These are phyloP conservation scores for Ophiostoma triangulosporum DNA, from an alignment of 2,329 filamentous ascomycete genomes.

Conservation along the genomic window DNA sequence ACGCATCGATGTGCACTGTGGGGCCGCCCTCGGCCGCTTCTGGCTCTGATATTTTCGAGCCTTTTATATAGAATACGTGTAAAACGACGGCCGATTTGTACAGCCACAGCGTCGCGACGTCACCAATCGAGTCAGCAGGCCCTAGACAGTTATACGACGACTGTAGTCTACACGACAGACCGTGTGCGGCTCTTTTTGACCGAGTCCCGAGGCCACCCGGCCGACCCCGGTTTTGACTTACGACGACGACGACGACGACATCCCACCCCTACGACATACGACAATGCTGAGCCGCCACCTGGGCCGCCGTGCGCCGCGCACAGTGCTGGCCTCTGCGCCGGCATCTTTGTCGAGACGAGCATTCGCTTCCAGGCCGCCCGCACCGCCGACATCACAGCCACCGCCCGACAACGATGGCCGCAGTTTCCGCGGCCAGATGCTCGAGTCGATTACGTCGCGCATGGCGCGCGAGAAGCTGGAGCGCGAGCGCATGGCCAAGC, in stretches of 20 bases:
- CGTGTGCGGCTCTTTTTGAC: not conserved
- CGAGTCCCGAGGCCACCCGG: not conserved
- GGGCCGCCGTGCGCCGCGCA: slow-evolving; percentile 4
- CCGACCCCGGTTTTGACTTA: not conserved
- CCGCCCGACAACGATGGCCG: slow-evolving; percentile 11
- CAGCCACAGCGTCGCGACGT: not conserved
- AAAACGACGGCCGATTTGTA: not conserved
- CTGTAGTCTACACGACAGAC: too few relatives aligned
- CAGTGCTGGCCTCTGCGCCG: not conserved
- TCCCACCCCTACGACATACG: not conserved
- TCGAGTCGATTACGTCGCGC: slow-evolving; percentile 36
- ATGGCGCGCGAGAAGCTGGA: slow-evolving; percentile 35
- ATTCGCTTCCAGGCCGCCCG: slow-evolving; percentile 12
- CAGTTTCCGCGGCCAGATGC: slow-evolving; percentile 40
- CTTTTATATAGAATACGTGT: not conserved
- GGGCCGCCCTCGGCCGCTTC: slow-evolving; percentile 2
- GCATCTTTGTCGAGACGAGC: not conserved
- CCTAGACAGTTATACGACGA: too few relatives aligned
- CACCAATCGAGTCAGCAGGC: not conserved
- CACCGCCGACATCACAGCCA: not conserved
- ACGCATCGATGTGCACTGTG: not conserved
- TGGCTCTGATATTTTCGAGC: not conserved
- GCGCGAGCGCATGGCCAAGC: slow-evolving; percentile 28
- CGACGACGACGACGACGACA: not conserved
- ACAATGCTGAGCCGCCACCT: slow-evolving; percentile 6